Evolutionary conservation across 2,329 filamentous ascomycete genomes (phyloP), one percentile per base, ranked within the genome.

Genomic region (Nemania sp.): DNA sequence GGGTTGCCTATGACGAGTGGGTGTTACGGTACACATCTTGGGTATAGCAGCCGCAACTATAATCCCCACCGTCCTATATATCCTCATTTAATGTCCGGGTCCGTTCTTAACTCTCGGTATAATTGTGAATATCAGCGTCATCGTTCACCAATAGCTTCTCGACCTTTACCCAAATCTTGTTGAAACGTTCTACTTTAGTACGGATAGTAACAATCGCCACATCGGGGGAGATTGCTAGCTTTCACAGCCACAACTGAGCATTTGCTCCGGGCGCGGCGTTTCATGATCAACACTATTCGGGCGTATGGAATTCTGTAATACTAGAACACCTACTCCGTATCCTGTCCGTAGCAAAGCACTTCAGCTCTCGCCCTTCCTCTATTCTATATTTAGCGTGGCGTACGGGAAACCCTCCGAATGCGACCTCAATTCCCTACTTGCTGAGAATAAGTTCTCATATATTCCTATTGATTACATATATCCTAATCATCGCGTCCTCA

Each of bases 61-160:
- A 41, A 8, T 8, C 35, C 7, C 13, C 3, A 13, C 3, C 15
- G 15, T 41, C 7, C 13, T 41, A 57, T 32, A 63, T 60, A 26
- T 60, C 55, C 57, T 67, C 63, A 62, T 4, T 22, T 59, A 47
- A 54, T 2, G 22, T 27, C 29, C 62, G 43, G 59, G 24, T 29
- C 60, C 55, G 35, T 67, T 56, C 56, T 38, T 62, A 62, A 69
- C 67, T 55, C 45, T 27, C 24, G 54, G 49, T 43, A 52, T 20
- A 54, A 27, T 55, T 15, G 32, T 60, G 32, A 45, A 64, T 54
- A 41, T 67, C 26, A 67, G 72, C 64, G 41, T 64, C 62, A 56
- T 49, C 54, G 29, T 49, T 59, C 41, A 38, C 56, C 45, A 47
- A 49, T 55, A 47, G 58, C n/a, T 47, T 60, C 57, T 58, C 54